Evolutionary conservation across 805 yeast genomes (phyloP), one percentile per base, ranked within the genome.

Genomic region (Brettanomyces bruxellensis): DNA sequence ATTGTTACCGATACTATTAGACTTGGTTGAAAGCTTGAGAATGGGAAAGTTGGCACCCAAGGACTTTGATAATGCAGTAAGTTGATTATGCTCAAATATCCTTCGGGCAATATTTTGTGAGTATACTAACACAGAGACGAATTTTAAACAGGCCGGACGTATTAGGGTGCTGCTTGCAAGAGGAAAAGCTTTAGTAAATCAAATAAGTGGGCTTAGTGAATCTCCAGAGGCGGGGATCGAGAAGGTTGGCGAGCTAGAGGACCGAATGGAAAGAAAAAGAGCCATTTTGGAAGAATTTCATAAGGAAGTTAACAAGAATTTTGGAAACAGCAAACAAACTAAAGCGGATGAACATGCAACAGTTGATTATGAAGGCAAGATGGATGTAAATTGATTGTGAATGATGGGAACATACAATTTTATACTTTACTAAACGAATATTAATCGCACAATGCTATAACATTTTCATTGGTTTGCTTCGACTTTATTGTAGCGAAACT

Each of bases 161-260:
- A 66, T 75, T 34, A 60, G 75, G 35, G 64, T 73, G 23, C 56
- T 76, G 49, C 48, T 74, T 25, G 58, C 57, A 44, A 65, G 56
- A 42, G 57, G 71, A 34, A 60, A 68, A 41, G 62, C 55, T 44
- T 52, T 62, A 7, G 52, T 73, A n/a, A 65, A 65, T 47, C 64
- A 62, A 34, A 64, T 73, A 9, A 75, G 72, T 41, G 79, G 76
- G 1, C 60, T 73, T 40, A 61, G 69, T 34, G 75, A 71, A 49
- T 62, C 72, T 1, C 65, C 69, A 13, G 71, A 66, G 38, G 66
- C 61, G 14, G 51, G 71, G 38, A 52, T 65, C 37, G 48, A 47
- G 25, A 57, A 60, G 34, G 66, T 73, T 41, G 65, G 59, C 38
- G 55, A 53, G n/a, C 54, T 71, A 46, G 58, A 57, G 34, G 56